A percentile compares a stretch with the other conserved stretches of the same genome.
phyloP scores from a whole-genome alignment of 345 rosid species.

The Camelina laxa region DNA sequence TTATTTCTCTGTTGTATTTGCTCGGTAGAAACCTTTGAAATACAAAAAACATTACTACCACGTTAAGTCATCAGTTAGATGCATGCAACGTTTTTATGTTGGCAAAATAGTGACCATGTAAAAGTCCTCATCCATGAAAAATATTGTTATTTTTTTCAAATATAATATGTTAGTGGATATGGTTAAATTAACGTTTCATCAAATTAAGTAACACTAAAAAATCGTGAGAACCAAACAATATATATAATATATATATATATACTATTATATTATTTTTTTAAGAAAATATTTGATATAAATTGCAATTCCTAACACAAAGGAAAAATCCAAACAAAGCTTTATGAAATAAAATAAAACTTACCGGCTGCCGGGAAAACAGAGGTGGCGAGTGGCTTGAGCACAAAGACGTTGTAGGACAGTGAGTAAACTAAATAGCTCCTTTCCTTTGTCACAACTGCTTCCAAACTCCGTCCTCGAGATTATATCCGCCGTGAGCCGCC shows the following conservation, averaged over 20 bases:
- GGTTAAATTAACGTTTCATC: background rate
- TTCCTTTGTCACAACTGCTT: constrained; percentile 78
- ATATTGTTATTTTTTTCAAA: background rate
- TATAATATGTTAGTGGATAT: constrained; percentile 9
- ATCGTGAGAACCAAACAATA: background rate
- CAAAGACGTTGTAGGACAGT: constrained; percentile 69
- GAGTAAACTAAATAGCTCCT: constrained; percentile 68
- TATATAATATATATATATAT: background rate
- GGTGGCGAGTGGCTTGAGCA: constrained; percentile 80
- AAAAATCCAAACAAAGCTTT: background rate
- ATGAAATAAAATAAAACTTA: constrained; percentile 30
- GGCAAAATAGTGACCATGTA: constrained; percentile 7
- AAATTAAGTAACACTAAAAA: background rate
- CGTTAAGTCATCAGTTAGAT: constrained; percentile 13
- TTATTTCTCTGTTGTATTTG: constrained; percentile 86
- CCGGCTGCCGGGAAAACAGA: constrained; percentile 96
- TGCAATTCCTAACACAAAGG: background rate
- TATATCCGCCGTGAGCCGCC: constrained; percentile 78
- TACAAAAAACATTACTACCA: constrained; percentile 6
- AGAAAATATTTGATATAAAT: background rate
- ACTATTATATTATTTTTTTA: background rate
- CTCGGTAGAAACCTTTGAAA: constrained; percentile 72
- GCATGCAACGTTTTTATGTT: constrained; percentile 30
- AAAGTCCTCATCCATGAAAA: background rate
- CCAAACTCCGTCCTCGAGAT: constrained; percentile 90